Percentiles rank a stretch among this genome's conserved stretches.
These are phyloP conservation scores for Nissolia schottii DNA, from an alignment of 306 rosid species.

Conservation along the genomic window DNA sequence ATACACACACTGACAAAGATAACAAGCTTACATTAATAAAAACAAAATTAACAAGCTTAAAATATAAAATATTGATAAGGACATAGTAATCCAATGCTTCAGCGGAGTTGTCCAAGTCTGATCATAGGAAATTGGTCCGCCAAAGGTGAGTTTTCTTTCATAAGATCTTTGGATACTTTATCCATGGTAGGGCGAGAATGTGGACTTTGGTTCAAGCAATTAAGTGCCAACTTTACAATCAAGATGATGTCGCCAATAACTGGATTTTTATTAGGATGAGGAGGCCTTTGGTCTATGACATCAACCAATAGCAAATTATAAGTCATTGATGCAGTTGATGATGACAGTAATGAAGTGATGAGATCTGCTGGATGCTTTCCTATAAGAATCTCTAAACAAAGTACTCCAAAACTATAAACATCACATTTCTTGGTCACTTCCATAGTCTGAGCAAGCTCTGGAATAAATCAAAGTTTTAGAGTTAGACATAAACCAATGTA, in stretches of 20 bases:
- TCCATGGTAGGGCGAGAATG: background rate
- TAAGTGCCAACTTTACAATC: background rate
- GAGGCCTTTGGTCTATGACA: background rate
- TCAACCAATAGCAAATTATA: background rate
- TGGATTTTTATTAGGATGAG: background rate
- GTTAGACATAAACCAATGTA: too few relatives aligned
- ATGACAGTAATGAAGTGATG: background rate
- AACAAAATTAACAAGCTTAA: too few relatives aligned
- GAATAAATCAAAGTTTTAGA: background rate
- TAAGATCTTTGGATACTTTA: background rate
- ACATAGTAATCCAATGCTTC: background rate
- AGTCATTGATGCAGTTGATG: background rate
- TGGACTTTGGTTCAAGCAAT: background rate
- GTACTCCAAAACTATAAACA: background rate
- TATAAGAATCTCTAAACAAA: background rate
- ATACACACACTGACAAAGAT: background rate
- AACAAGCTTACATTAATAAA: background rate
- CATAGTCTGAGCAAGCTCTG: constrained; percentile 4
- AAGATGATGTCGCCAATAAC: background rate
- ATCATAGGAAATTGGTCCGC: background rate
- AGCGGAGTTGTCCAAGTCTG: background rate
- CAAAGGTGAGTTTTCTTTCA: background rate
- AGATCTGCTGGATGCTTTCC: constrained; percentile 5
- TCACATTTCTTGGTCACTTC: background rate
- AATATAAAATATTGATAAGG: too few relatives aligned